Evolutionary conservation across 768 basidiomycete species (phyloP).

Genomic region (Podaxis sp.): DNA sequence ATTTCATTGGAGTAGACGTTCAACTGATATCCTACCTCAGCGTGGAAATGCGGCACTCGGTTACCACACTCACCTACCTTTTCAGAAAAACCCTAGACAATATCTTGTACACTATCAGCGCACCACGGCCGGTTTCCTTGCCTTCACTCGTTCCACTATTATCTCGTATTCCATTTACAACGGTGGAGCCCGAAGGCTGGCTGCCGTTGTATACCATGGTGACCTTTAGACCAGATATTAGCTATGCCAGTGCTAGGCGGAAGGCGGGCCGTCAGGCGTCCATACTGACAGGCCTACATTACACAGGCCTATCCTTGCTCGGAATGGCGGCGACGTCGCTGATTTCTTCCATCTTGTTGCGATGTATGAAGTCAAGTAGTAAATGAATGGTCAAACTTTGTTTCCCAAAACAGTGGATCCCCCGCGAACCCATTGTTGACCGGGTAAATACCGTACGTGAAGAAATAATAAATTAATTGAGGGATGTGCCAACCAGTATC

Average conservation of each 20-base stretch:
- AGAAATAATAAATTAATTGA: slow-evolving; percentile 9
- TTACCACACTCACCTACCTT: slow-evolving; percentile 77
- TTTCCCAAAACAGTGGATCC: slow-evolving; percentile 27
- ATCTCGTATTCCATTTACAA: slow-evolving; percentile 56
- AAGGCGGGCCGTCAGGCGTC: slow-evolving; percentile 70
- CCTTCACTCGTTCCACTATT: slow-evolving; percentile 46
- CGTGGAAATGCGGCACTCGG: slow-evolving; percentile 92
- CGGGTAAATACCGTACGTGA: slow-evolving; percentile 9
- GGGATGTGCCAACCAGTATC: slow-evolving; percentile 17
- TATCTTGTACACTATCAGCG: slow-evolving; percentile 63
- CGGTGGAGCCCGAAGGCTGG: slow-evolving; percentile 72
- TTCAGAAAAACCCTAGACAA: slow-evolving; percentile 82
- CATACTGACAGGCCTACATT: slow-evolving; percentile 53
- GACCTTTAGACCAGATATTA: slow-evolving; percentile 94
- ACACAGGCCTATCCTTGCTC: slow-evolving; percentile 45
- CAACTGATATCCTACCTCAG: slow-evolving; percentile 41
- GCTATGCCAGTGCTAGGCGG: slow-evolving; percentile 77
- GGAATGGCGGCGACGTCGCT: slow-evolving; percentile 34
- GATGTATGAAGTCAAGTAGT: slow-evolving; percentile 15
- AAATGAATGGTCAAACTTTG: slow-evolving; percentile 32
- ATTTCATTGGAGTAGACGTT: slow-evolving; percentile 15
- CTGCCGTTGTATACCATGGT: slow-evolving; percentile 96
- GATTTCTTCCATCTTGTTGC: slow-evolving; percentile 14
- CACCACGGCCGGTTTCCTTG: slow-evolving; percentile 45
- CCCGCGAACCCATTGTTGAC: slow-evolving; percentile 24